Conservation (phyloP, 129 eudicot species). For the Centella asiatica region DNA sequence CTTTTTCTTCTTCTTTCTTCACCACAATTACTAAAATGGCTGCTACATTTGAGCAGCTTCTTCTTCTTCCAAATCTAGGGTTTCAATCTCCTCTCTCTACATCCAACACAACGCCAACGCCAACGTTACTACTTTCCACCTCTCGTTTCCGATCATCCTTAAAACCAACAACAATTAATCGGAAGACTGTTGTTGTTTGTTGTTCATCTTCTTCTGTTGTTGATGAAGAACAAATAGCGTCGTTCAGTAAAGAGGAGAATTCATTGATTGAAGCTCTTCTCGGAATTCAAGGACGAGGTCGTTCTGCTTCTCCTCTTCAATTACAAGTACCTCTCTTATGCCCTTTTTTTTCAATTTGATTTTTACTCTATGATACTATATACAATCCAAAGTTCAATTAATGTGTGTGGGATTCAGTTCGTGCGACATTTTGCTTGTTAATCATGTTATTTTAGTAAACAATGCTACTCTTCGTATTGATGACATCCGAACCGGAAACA, state of each 20-base stretch:
- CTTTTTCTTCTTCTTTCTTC: background rate
- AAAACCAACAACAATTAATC: background rate
- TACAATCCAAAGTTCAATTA: background rate
- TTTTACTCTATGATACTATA: background rate
- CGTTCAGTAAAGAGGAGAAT: constrained; percentile 57
- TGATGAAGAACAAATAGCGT: constrained; percentile 15
- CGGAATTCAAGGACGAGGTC: constrained; percentile 98
- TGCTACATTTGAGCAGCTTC: constrained; percentile 28
- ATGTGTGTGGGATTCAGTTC: too few relatives aligned
- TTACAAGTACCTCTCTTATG: constrained; percentile 40
- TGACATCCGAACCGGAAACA: too few relatives aligned
- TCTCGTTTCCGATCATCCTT: constrained; percentile 4
- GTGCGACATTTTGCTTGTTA: too few relatives aligned
- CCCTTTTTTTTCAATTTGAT: too few relatives aligned
- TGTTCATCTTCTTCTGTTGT: constrained; percentile 38
- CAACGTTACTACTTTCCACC: background rate
- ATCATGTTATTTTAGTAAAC: too few relatives aligned
- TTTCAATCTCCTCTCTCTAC: constrained; percentile 23
- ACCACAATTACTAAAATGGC: constrained; percentile 36
- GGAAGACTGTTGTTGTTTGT: constrained; percentile 5
- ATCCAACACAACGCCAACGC: constrained; percentile 5
- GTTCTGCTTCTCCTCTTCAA: constrained; percentile 81
- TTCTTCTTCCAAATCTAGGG: constrained; percentile 36
- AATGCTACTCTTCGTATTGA: too few relatives aligned
- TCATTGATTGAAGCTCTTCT: constrained; percentile 56